Percentiles rank a stretch among this genome's conserved stretches.
These are phyloP conservation scores for Salix caprea DNA, from an alignment of 345 rosid genomes.

Conservation along the genomic window DNA sequence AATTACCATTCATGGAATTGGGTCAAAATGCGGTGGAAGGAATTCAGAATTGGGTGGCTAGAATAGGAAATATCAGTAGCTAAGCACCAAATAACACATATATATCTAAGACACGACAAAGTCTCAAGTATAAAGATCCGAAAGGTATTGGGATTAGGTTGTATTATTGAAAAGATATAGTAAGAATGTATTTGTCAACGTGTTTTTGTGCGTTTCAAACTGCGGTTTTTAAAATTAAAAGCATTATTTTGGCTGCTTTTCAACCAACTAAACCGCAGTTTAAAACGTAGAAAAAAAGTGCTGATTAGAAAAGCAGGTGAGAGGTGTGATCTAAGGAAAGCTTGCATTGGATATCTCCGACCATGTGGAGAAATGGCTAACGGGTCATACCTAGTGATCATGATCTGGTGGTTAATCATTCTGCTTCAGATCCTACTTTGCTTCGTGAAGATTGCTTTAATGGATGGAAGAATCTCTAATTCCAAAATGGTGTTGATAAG, in stretches of 20 bases:
- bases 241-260: no score
- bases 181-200: no score
- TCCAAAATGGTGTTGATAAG: conserved; percentile 15
- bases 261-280: no score
- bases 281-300: no score
- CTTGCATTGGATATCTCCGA: background rate
- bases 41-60: background rate
- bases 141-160: no score
- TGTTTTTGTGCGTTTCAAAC: no score
- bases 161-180: no score
- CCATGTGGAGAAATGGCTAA: background rate
- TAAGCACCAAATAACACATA: no score
- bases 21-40: background rate
- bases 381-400: background rate
- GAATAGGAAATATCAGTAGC: background rate
- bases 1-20: background rate
- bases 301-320: background rate
- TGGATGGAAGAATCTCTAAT: conserved; percentile 19
- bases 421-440: background rate
- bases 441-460: background rate
- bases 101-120: background rate
- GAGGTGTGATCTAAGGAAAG: background rate
- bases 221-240: no score
- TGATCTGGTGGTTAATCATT: background rate
- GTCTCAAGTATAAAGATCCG: no score